Percentiles rank a stretch among this genome's conserved stretches.
Evolutionary conservation across 768 basidiomycete species (phyloP).

Genomic region (Phanerochaete carnosa): DNA sequence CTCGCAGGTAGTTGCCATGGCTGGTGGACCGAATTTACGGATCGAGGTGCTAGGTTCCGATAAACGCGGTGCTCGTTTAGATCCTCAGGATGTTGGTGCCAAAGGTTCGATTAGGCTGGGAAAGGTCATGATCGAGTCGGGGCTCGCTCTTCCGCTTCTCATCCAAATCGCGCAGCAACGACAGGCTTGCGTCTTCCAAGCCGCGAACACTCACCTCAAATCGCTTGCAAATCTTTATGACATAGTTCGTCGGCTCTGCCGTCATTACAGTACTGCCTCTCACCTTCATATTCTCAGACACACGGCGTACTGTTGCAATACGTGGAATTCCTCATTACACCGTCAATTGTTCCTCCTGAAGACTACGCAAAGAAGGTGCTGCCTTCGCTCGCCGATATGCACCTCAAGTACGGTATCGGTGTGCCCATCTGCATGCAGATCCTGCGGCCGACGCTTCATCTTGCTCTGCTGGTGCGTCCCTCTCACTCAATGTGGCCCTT

Average conservation of each 20-base stretch:
- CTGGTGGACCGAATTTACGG: slow-evolving; percentile 82
- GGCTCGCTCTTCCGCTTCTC: slow-evolving; percentile 82
- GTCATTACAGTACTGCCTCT: slow-evolving; percentile 12
- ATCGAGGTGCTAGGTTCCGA: slow-evolving; percentile 84
- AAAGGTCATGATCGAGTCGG: slow-evolving; percentile 60
- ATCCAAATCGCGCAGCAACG: slow-evolving; percentile 91
- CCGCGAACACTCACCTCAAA: slow-evolving; percentile 76
- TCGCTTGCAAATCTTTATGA: slow-evolving; percentile 87
- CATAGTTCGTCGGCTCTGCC: slow-evolving; percentile 51
- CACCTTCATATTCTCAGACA: slow-evolving; percentile 46
- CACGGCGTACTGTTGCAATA: slow-evolving; percentile 93
- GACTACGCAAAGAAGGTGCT: slow-evolving; percentile 75
- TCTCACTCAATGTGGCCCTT: neutral
- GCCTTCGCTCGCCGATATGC: slow-evolving; percentile 73
- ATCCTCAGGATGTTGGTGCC: slow-evolving; percentile 58
- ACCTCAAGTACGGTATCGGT: slow-evolving; percentile 73
- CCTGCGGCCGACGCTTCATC: slow-evolving; percentile 76
- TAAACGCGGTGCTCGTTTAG: slow-evolving; percentile 71
- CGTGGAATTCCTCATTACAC: slow-evolving; percentile 79
- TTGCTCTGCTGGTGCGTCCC: slow-evolving; percentile 51
- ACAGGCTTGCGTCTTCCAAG: slow-evolving; percentile 76
- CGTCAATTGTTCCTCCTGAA: slow-evolving; percentile 59
- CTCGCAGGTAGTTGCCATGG: slow-evolving; percentile 85
- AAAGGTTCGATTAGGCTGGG: slow-evolving; percentile 70
- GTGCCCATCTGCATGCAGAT: slow-evolving; percentile 93